These are phyloP conservation scores for Aspergillus carbonarius DNA, from an alignment of 2,329 filamentous ascomycete genomes.

Conservation along the genomic window DNA sequence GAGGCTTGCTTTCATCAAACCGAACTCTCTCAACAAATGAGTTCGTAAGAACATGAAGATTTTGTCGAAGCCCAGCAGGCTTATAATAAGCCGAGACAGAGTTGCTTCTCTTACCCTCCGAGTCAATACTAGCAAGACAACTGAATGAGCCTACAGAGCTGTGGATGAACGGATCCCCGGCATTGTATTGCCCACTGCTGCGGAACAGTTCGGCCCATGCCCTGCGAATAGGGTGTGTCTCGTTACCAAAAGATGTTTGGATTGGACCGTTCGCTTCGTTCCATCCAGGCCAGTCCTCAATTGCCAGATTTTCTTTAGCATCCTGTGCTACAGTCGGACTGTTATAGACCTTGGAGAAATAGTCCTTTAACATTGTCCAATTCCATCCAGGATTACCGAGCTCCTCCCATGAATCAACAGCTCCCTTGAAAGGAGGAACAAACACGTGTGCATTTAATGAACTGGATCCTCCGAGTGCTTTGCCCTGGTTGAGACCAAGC, in stretches of 20 bases:
- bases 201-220: conserved; percentile 8
- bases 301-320: conserved; percentile 3
- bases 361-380: conserved; percentile 5
- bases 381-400: conserved; percentile 8
- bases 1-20: conserved; percentile 4
- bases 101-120: conserved; percentile 3
- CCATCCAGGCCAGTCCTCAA: conserved; percentile 4
- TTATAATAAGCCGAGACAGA: conserved; percentile 6
- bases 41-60: conserved; percentile 5
- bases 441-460: conserved; percentile 11
- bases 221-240: conserved; percentile 3
- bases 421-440: conserved; percentile 9
- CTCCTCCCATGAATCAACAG: conserved; percentile 4
- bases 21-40: conserved; percentile 3
- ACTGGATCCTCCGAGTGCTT: conserved; percentile 10
- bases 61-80: conserved; percentile 5
- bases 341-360: conserved; percentile 2
- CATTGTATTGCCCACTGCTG: conserved; percentile 1
- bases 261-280: conserved; percentile 6
- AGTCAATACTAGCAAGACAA: conserved; percentile 5
- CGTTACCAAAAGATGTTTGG: conserved; percentile 6
- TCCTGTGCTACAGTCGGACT: conserved; percentile 3
- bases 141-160: conserved; percentile 8
- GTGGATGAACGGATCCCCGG: conserved; percentile 4
- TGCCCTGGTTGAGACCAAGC: conserved; percentile 10